Base-by-base conservation (phyloP, 176 grass and related monocot genomes). In the Eleusine indica region DNA sequence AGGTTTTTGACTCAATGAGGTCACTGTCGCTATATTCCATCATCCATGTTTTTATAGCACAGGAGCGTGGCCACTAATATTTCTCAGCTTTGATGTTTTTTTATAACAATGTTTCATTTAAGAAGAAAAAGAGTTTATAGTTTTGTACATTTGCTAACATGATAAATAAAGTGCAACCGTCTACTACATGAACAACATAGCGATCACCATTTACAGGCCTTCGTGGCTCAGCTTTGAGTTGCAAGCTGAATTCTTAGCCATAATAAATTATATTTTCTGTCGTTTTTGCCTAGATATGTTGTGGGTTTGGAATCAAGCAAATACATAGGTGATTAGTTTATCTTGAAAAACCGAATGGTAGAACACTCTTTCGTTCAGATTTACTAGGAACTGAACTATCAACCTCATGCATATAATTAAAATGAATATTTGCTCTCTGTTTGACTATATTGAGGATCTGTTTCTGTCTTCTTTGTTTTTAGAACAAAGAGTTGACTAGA, bases 231-330 rank as follows among this genome's bases (percentile, higher is more conserved):
- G 68, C 39, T 40, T 15, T 78, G 79, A 63, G 69, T 74, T 29
- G 46, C 83, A 18, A 54, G 54, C 42, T 79, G 66, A 35, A 65
- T 67, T 80, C 51, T 66, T 73, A 49, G 42, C 30, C 14, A 28
- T 60, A 67, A 4, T 35, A 75, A 29, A 72, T 73, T 81, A 84
- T 46, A 84, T 72, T 71, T 84, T 71, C 4, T 25, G 6, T 35
- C 32, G 25, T 43, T 71, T 84, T 54, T 54, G 40, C 19, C 14
- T 13, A 66, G 21, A 87, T 81, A 66, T 72, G 66, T 54, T 80
- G 5, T 54, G 9, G n/a, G 49, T 71, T 62, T 44, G 14, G 51
- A 70, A 84, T 75, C 57, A 42, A n/a, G 38, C 58, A 82, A 80
- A 81, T 7, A 73, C 77, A 49, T 67, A 9, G 69, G 17, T 41